Conservation (phyloP, 768 basidiomycete genomes). For the Auricularia cornea region DNA sequence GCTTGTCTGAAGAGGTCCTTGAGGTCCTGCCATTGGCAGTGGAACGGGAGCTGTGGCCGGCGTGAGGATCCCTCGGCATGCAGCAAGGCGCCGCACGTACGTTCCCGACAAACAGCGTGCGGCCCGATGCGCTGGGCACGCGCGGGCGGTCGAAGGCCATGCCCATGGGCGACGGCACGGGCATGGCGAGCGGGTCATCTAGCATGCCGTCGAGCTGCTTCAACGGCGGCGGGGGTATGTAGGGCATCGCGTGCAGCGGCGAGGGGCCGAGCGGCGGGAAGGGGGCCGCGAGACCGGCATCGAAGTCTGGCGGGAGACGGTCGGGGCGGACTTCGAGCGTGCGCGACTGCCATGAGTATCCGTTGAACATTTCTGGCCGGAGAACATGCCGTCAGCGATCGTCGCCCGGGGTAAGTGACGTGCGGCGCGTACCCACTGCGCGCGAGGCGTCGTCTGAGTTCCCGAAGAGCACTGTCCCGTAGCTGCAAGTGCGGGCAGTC, state of each 20-base stretch:
- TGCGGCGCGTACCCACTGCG: constrained; percentile 48
- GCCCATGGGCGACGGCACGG: neutral
- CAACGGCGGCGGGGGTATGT: neutral
- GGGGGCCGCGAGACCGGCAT: constrained; percentile 15
- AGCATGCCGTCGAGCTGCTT: neutral
- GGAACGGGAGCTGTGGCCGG: constrained; percentile 66
- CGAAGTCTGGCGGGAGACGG: constrained; percentile 60
- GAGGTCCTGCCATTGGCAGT: constrained; percentile 96
- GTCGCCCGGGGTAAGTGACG: neutral
- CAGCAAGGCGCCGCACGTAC: constrained; percentile 37
- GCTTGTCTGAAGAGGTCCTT: constrained; percentile 93
- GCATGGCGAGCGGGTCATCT: neutral
- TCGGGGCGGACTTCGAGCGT: constrained; percentile 88
- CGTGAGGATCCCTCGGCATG: neutral
- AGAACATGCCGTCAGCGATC: neutral
- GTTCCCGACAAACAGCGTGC: constrained; percentile 76
- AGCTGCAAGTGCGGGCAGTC: constrained; percentile 4
- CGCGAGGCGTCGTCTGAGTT: constrained; percentile 91
- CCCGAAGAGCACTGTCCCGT: constrained; percentile 91
- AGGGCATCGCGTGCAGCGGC: neutral
- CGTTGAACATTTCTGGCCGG: constrained; percentile 76
- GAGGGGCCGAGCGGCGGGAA: neutral
- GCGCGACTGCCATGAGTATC: constrained; percentile 93
- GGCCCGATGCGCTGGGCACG: constrained; percentile 7
- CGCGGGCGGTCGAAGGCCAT: constrained; percentile 5